Evolutionary conservation across 2,329 filamentous ascomycete genomes (phyloP), one percentile per base, ranked within the genome.

Genomic region (Pseudogymnoascus sp.): DNA sequence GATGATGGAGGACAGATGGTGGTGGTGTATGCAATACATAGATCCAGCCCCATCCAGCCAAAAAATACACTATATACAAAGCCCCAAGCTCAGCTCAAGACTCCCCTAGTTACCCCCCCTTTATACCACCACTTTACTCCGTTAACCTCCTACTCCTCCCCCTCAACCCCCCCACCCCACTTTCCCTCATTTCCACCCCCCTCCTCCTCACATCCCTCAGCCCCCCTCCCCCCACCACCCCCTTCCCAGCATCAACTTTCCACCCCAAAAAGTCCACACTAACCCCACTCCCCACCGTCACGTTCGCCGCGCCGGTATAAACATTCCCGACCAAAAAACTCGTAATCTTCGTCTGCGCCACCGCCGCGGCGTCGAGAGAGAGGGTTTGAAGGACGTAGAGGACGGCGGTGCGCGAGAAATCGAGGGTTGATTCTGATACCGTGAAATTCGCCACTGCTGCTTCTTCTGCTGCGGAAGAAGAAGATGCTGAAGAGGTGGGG

Each of bases 371-470:
- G 34, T 77, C 73, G 1, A 86, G 69, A 4, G 73, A 77, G 64
- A 83, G 75, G 68, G 85, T 75, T 69, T 89, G 84, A 1, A 89
- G 75, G 25, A 90, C 77, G 67, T 80, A 88, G 14, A 90, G 77
- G 2, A 89, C 82, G 0, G 80, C 81, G 1, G 87, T 80, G 3
- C 86, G 80, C 0, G 85, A 82, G 75, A 90, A 90, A 69, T 89
- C 86, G 1, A 87, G 75, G 0, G 81, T 79, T 61, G 83, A 78
- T 64, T 86, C 79, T 0, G 83, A 83, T 11, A 85, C 76, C 0
- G 71, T 72, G 61, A 87, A 87, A 1, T 68, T 71, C 21, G 70
- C 62, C 7, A 69, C 71, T 0, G 68, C 39, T 7, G 69, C 21
- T 1, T 64, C 62, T 3, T 67, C 7, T 28, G 28, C 64, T 1